Conservation (phyloP, 176 grass and related monocot species). For the Hordeum vulgare region MorexV3_pseudomolecules_assembly NC_058519.1:660725205-660725704, state of each 20-base stretch:
- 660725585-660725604: too few relatives aligned
- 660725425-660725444: neutral
- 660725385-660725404: neutral
- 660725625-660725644: neutral
- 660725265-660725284: too few relatives aligned
- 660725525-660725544: neutral
- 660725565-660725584: too few relatives aligned
- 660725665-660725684: neutral
- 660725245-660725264: too few relatives aligned
- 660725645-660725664: neutral
- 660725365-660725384: neutral
- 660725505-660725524: neutral
- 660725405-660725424: too few relatives aligned
- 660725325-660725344: neutral
- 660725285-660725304: too few relatives aligned
- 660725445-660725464: neutral
- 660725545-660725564: too few relatives aligned
- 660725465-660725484: neutral
- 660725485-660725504: neutral
- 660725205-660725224: neutral
- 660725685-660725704: neutral
- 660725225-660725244: too few relatives aligned
- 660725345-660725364: too few relatives aligned
- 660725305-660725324: neutral
- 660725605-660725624: neutral